These are phyloP conservation scores for Porpolomopsis calyptriformis DNA, from an alignment of 768 basidiomycete species.

Conservation along the genomic window DNA sequence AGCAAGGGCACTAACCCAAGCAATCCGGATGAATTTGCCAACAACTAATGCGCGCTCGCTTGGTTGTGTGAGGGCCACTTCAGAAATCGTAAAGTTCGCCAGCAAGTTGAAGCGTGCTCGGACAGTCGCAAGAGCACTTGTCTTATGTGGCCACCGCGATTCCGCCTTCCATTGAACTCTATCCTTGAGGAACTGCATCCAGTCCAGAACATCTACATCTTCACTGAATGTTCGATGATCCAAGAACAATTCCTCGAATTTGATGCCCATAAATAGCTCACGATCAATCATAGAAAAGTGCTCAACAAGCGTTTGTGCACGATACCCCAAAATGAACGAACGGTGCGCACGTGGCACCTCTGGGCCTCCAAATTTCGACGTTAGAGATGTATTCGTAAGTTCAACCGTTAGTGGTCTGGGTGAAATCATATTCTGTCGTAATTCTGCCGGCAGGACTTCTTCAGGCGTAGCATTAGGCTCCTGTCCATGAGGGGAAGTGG, in stretches of 20 bases:
- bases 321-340: constrained; percentile 60
- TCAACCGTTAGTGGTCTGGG: constrained; percentile 17
- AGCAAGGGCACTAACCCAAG: constrained; percentile 49
- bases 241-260: constrained; percentile 80
- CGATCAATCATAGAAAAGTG: constrained; percentile 85
- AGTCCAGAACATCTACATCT: constrained; percentile 67
- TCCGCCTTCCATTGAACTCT: constrained; percentile 59
- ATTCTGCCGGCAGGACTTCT: constrained; percentile 58
- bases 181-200: constrained; percentile 74
- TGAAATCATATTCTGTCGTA: constrained; percentile 48
- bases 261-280: constrained; percentile 74
- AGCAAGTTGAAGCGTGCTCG: constrained; percentile 79
- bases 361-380: constrained; percentile 26
- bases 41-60: constrained; percentile 54
- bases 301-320: constrained; percentile 53
- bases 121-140: constrained; percentile 61
- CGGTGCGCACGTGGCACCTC: constrained; percentile 41
- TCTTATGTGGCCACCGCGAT: constrained; percentile 44
- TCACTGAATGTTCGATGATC: constrained; percentile 56
- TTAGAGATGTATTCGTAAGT: constrained; percentile 16
- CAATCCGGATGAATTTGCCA: constrained; percentile 74
- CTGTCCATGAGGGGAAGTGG: constrained; percentile 17
- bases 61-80: constrained; percentile 67
- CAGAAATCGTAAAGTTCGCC: constrained; percentile 69
- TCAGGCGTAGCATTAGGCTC: constrained; percentile 45